Evolutionary conservation across 202 grass and related monocot genomes (phyloP).

Genomic region (Bolboschoenoplectus hybrid): DNA sequence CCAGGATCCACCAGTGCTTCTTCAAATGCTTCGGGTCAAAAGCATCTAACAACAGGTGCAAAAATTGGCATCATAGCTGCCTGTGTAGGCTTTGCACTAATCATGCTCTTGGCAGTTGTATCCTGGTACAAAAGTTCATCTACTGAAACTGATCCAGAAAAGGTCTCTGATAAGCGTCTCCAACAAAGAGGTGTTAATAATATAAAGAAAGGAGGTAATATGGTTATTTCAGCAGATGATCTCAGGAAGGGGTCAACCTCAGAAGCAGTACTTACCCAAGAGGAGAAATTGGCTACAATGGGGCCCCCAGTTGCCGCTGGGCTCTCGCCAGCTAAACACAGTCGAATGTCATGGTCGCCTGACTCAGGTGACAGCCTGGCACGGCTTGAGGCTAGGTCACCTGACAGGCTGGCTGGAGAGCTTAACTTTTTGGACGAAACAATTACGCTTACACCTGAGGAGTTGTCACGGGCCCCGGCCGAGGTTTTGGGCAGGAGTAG

Average conservation of each 20-base stretch:
- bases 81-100: constrained; percentile 65
- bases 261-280: constrained; percentile 61
- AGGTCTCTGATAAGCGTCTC: constrained; percentile 69
- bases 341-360: constrained; percentile 86
- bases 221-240: constrained; percentile 78
- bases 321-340: constrained; percentile 87
- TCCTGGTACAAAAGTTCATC: constrained; percentile 65
- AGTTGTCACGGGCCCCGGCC: constrained; percentile 86
- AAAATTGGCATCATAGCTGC: constrained; percentile 64
- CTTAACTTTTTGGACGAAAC: constrained; percentile 94
- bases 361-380: constrained; percentile 70
- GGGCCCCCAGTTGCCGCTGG: constrained; percentile 37
- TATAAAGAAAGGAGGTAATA: constrained; percentile 45
- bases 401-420: constrained; percentile 81
- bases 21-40: constrained; percentile 50
- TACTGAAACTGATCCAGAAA: constrained; percentile 63
- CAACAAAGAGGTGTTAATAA: constrained; percentile 52
- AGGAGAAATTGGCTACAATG: constrained; percentile 66
- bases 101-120: constrained; percentile 62
- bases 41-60: constrained; percentile 51
- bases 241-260: constrained; percentile 78
- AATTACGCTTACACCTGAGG: constrained; percentile 87
- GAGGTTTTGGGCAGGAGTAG: constrained; percentile 98
- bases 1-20: constrained; percentile 52
- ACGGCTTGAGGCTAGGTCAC: constrained; percentile 71